These are phyloP conservation scores for Cardamine occulta DNA, from an alignment of 345 rosid genomes.

Conservation along the genomic window DNA sequence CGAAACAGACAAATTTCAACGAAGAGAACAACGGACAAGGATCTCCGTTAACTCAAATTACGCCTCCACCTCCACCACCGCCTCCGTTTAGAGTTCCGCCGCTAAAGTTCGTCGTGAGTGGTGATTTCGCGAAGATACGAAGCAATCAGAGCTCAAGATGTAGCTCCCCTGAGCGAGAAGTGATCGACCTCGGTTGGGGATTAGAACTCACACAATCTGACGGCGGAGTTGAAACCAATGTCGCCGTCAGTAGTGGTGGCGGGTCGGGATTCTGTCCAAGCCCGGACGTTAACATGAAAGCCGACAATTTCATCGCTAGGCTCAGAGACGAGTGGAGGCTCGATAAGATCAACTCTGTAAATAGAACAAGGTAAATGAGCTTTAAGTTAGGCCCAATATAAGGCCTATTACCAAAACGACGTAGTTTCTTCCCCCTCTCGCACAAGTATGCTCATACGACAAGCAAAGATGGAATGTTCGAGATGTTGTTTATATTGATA, in stretches of 20 bases:
- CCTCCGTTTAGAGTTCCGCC: conserved; percentile 63
- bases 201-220: conserved; percentile 45
- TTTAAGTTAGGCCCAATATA: conserved; percentile 4
- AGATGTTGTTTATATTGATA: conserved; percentile 8
- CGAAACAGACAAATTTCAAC: conserved; percentile 38
- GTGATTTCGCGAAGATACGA: conserved; percentile 59
- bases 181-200: conserved; percentile 45
- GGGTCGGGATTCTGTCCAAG: conserved; percentile 61
- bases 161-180: conserved; percentile 64
- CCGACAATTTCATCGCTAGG: conserved; percentile 84
- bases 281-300: conserved; percentile 83
- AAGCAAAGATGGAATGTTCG: not conserved
- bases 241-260: conserved; percentile 27
- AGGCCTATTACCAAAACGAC: not conserved
- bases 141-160: conserved; percentile 68
- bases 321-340: conserved; percentile 74
- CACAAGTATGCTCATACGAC: not conserved
- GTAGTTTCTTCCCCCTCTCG: not conserved
- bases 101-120: conserved; percentile 47
- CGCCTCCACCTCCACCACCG: conserved; percentile 77
- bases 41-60: conserved; percentile 54
- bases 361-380: conserved; percentile 53
- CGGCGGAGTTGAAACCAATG: conserved; percentile 28
- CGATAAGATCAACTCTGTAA: conserved; percentile 72
- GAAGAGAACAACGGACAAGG: conserved; percentile 51